These are phyloP conservation scores for Angophora floribunda DNA, from an alignment of 345 rosid species.

Conservation along the genomic window DNA sequence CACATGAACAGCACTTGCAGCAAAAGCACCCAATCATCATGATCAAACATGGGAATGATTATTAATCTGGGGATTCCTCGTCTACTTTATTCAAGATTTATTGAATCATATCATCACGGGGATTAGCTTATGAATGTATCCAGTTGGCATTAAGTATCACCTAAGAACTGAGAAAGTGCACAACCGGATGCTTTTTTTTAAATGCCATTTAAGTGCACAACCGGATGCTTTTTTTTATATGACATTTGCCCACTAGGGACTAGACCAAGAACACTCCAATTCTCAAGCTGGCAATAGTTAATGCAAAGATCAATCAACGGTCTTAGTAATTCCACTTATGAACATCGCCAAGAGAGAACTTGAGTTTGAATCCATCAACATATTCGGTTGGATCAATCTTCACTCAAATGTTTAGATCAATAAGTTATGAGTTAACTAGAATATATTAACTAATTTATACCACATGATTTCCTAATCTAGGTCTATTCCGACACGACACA, in stretches of 20 bases:
- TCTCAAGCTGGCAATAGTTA: not conserved
- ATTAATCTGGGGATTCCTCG: not conserved
- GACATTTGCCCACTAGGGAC: not conserved
- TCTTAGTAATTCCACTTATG: no score
- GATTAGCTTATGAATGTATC: not conserved
- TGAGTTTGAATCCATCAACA: fast-evolving
- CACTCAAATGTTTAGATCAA: fast-evolving
- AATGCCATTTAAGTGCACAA: not conserved
- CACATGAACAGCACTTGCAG: not conserved
- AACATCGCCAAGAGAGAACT: fast-evolving
- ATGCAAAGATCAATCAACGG: not conserved
- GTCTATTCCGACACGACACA: not conserved
- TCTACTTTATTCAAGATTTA: not conserved
- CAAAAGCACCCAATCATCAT: not conserved
- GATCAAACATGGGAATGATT: not conserved
- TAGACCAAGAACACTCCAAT: not conserved
- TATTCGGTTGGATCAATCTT: fast-evolving
- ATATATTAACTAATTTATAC: fast-evolving
- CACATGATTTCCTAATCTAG: fast-evolving
- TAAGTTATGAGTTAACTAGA: fast-evolving
- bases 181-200: not conserved
- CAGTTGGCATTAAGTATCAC: not conserved
- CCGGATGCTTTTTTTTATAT: not conserved
- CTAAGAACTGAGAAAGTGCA: not conserved
- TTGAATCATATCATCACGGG: not conserved